Evolutionary conservation across 2,329 filamentous ascomycete species (phyloP), one percentile per base, ranked within the genome.

Genomic region (Leptodontidium sp.): DNA sequence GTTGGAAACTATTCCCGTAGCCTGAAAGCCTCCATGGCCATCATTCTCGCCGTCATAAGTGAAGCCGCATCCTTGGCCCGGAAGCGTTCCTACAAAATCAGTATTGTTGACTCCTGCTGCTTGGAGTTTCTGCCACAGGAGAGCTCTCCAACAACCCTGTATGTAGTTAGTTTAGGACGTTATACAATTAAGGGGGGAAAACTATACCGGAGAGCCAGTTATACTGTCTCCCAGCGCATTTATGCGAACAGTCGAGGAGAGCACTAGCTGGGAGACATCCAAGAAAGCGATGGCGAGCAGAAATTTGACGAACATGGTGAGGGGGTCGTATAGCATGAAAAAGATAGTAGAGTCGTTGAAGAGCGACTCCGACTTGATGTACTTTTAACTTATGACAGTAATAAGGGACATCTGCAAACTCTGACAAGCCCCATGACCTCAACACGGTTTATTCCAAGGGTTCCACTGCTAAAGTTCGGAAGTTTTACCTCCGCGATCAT

Each of bases 31-130:
- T 2, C 81, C 77, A 70, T 83, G 81, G 40, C 82, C 82, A 72
- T 85, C 82, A 68, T 84, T 81, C 50, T 82, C 79, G 53, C 79
- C 79, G 67, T 84, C 82, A 66, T 82, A 81, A 21, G 76, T 68
- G 68, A 80, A 77, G 64, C 80, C 79, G 67, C 77, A 79, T 43
- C 79, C 80, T 63, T 67, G 49, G 52, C 40, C 45, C 12, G 35
- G 15, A 2, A 67, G 43, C 2, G 29, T 64, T 29, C 78, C 79
- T 35, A 80, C 78, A 58, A 81, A 79, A 58, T 80, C 76, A 40
- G 75, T 77, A 72, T 78, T 77, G n/a, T 70, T 79, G 58, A 78
- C 72, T 8, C 70, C 71, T 26, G 75, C 76, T 11, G 73, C 69
- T 43, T 75, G 73, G 21, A 80, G 76, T 32, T 76, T 74, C 21